phyloP scores from a whole-genome alignment of 2,329 filamentous ascomycete genomes.

The Penicillium sp. region DNA sequence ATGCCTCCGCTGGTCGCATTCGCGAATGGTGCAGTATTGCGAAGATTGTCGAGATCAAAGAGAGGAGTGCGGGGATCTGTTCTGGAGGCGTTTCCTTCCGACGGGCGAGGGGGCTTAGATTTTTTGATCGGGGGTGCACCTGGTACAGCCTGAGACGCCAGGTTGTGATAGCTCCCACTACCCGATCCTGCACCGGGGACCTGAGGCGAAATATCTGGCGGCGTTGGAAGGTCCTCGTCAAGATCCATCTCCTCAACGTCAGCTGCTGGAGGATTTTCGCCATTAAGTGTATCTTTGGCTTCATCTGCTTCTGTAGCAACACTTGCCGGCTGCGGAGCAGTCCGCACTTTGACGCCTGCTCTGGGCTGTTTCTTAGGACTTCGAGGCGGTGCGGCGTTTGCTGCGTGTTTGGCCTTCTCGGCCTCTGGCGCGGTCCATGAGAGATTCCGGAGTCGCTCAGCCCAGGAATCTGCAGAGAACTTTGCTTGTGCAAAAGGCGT shows the following conservation, averaged over 20 bases:
- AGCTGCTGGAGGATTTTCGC: constrained; percentile 16
- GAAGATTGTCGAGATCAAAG: constrained; percentile 53
- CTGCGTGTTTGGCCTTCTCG: constrained; percentile 27
- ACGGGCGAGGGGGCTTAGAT: constrained; percentile 8
- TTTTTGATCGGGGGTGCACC: constrained; percentile 12
- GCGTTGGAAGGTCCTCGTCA: constrained; percentile 38
- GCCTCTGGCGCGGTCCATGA: constrained; percentile 34
- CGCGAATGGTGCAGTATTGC: constrained; percentile 51
- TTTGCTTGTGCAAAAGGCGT: constrained; percentile 35
- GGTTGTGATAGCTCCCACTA: constrained; percentile 20
- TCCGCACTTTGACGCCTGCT: constrained; percentile 28
- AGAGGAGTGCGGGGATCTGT: constrained; percentile 21
- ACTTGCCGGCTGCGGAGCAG: constrained; percentile 35
- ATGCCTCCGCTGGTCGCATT: constrained; percentile 50
- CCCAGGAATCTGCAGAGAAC: constrained; percentile 43
- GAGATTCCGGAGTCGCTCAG: constrained; percentile 36
- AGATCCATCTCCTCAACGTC: constrained; percentile 49
- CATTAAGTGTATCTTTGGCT: constrained; percentile 31
- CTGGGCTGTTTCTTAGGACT: constrained; percentile 38
- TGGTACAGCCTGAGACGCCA: constrained; percentile 15
- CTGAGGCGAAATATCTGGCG: constrained; percentile 6
- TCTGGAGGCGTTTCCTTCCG: constrained; percentile 8
- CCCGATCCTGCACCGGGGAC: constrained; percentile 1
- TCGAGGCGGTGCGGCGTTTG: constrained; percentile 28
- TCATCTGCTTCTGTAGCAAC: constrained; percentile 44